Percentiles rank a stretch among this genome's conserved stretches.
phyloP scores from a whole-genome alignment of 2,329 filamentous ascomycete species.

The Microsporum ferrugineum region DNA sequence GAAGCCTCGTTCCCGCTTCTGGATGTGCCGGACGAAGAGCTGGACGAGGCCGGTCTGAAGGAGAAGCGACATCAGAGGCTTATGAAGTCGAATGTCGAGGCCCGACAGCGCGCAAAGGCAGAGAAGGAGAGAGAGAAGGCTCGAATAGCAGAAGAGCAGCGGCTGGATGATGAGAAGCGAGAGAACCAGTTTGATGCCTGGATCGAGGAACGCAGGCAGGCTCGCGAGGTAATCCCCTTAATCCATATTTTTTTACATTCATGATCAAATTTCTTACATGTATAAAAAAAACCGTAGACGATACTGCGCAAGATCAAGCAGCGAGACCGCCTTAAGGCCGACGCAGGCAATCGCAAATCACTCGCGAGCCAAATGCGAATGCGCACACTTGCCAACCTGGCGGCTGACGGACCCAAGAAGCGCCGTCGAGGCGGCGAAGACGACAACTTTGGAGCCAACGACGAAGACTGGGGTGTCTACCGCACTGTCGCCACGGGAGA shows the following conservation, averaged over 20 bases:
- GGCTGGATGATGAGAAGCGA: constrained; percentile 69
- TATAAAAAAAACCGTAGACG: constrained; percentile 31
- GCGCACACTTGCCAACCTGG: constrained; percentile 94
- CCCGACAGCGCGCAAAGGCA: constrained; percentile 80
- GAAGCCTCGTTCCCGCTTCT: constrained; percentile 79
- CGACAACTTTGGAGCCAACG: constrained; percentile 91
- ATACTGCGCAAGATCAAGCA: constrained; percentile 81
- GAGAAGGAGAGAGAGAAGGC: constrained; percentile 92
- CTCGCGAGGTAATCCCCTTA: constrained; percentile 43
- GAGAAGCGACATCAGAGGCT: constrained; percentile 86
- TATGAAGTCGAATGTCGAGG: constrained; percentile 90
- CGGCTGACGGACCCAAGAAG: constrained; percentile 73
- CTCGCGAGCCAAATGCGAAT: constrained; percentile 93
- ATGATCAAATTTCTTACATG: not conserved
- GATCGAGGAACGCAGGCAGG: constrained; percentile 69
- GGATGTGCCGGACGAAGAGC: constrained; percentile 78
- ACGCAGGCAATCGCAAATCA: constrained; percentile 92
- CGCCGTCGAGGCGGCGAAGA: constrained; percentile 79
- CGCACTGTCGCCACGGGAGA: constrained; percentile 70
- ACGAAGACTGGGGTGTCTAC: constrained; percentile 97
- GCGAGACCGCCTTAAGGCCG: constrained; percentile 80
- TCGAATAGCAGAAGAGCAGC: constrained; percentile 67
- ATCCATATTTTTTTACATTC: not conserved
- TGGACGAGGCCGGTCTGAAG: constrained; percentile 84
- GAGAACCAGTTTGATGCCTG: constrained; percentile 76